These are phyloP conservation scores for Pythium graminicola DNA, from an alignment of 352 stramenopile species.

Conservation along the genomic window DNA sequence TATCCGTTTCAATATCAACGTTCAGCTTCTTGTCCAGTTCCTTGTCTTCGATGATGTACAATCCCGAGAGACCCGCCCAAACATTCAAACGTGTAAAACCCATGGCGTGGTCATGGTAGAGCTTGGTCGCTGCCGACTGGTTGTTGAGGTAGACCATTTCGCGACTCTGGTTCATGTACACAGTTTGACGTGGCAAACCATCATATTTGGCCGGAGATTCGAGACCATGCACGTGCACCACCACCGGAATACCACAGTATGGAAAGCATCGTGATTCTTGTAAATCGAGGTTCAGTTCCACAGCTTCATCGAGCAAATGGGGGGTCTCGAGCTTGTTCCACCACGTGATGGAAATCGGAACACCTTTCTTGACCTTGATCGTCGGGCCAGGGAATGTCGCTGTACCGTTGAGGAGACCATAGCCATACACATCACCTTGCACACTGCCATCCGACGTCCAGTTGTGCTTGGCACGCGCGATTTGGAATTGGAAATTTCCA, in stretches of 20 bases:
- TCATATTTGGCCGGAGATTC: constrained; percentile 62
- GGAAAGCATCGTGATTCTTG: constrained; percentile 56
- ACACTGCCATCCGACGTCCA: constrained; percentile 28
- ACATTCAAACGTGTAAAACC: constrained; percentile 58
- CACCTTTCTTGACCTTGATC: constrained; percentile 28
- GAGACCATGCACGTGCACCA: constrained; percentile 61
- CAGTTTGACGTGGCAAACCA: constrained; percentile 41
- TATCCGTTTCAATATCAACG: constrained; percentile 48
- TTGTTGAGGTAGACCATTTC: constrained; percentile 62
- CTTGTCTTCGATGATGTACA: constrained; percentile 57
- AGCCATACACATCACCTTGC: constrained; percentile 27
- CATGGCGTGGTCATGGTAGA: constrained; percentile 72
- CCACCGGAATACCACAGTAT: constrained; percentile 51
- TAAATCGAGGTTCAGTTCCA: constrained; percentile 36
- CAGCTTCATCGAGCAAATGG: constrained; percentile 44
- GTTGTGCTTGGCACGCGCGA: constrained; percentile 24
- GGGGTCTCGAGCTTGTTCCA: constrained; percentile 40
- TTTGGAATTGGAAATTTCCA: constrained; percentile 33
- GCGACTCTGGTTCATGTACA: constrained; percentile 65
- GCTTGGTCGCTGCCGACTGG: constrained; percentile 56
- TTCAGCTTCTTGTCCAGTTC: constrained; percentile 43
- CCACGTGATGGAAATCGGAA: constrained; percentile 29
- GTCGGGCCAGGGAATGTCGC: constrained; percentile 31
- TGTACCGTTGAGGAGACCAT: constrained; percentile 23
- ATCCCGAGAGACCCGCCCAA: constrained; percentile 50